These are phyloP conservation scores for Thalassiosira delicatula DNA, from an alignment of 352 stramenopile genomes.

Conservation along the genomic window DNA sequence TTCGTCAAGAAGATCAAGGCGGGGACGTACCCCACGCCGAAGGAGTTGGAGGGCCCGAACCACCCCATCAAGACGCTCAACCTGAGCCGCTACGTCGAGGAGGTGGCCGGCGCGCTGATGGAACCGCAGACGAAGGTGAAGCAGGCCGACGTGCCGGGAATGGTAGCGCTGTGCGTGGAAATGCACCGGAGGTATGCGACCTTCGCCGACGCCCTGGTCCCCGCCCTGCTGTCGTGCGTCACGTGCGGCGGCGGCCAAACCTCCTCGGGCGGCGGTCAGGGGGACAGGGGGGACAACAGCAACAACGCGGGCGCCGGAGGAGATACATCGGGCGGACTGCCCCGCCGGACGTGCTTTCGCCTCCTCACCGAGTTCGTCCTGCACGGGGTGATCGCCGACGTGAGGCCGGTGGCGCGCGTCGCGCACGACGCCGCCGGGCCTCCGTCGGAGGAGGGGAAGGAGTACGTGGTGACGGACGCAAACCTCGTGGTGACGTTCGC, in stretches of 20 bases:
- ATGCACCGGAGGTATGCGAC: conserved; percentile 92
- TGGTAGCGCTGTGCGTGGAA: conserved; percentile 87
- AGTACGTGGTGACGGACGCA: conserved; percentile 87
- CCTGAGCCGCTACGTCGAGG: conserved; percentile 93
- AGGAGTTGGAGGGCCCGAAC: conserved; percentile 47
- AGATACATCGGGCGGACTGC: conserved; percentile 31
- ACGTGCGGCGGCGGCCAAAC: conserved; percentile 14
- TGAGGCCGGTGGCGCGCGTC: conserved; percentile 73
- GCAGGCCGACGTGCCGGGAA: conserved; percentile 85
- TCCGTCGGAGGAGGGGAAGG: conserved; percentile 41
- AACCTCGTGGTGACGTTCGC: conserved; percentile 93
- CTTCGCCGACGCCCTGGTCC: conserved; percentile 76
- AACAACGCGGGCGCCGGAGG: conserved; percentile 44
- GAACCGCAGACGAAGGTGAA: conserved; percentile 84
- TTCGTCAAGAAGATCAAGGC: conserved; percentile 96
- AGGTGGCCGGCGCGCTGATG: conserved; percentile 89
- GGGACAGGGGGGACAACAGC: too few species aligned
- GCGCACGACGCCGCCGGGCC: conserved; percentile 72
- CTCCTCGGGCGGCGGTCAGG: too few species aligned
- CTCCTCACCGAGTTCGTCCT: conserved; percentile 79
- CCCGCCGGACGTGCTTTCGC: conserved; percentile 71
- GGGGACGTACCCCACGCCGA: conserved; percentile 46
- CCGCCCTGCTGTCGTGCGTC: conserved; percentile 26
- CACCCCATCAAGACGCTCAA: conserved; percentile 91
- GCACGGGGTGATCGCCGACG: conserved; percentile 73